phyloP scores from a whole-genome alignment of 2,329 filamentous ascomycete species.

The Aotearoamyces nothofagi region DNA sequence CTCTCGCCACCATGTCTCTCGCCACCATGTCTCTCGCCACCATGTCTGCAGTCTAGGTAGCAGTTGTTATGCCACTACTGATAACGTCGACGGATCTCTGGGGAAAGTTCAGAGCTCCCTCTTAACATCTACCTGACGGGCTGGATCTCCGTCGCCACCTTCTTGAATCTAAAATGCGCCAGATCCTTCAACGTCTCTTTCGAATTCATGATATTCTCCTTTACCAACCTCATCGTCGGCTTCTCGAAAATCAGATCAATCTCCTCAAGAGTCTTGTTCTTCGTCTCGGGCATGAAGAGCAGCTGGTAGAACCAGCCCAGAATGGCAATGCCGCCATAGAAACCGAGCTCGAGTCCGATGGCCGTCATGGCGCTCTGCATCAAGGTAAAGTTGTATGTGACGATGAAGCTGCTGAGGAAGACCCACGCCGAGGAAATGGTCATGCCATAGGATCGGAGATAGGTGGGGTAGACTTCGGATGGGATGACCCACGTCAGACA shows the following conservation, averaged over 20 bases:
- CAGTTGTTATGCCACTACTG: too few species aligned
- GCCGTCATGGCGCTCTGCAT: constrained; percentile 55
- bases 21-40: too few species aligned
- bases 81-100: too few species aligned
- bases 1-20: too few species aligned
- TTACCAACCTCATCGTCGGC: constrained; percentile 46
- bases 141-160: constrained; percentile 1
- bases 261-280: constrained; percentile 51
- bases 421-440: constrained; percentile 51
- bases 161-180: not conserved
- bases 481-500: constrained; percentile 52
- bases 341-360: constrained; percentile 52
- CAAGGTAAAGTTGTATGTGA: constrained; percentile 59
- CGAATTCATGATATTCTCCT: constrained; percentile 33
- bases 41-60: too few species aligned
- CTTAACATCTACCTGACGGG: not conserved
- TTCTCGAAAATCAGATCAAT: constrained; percentile 52
- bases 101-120: too few species aligned
- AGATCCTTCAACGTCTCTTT: not conserved
- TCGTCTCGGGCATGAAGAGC: constrained; percentile 63
- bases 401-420: constrained; percentile 57
- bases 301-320: constrained; percentile 59
- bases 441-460: constrained; percentile 61
- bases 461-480: constrained; percentile 57
- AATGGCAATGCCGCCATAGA: constrained; percentile 60